Base-by-base conservation (phyloP, 352 stramenopile genomes). In the Phytophthora foliorum region DNA sequence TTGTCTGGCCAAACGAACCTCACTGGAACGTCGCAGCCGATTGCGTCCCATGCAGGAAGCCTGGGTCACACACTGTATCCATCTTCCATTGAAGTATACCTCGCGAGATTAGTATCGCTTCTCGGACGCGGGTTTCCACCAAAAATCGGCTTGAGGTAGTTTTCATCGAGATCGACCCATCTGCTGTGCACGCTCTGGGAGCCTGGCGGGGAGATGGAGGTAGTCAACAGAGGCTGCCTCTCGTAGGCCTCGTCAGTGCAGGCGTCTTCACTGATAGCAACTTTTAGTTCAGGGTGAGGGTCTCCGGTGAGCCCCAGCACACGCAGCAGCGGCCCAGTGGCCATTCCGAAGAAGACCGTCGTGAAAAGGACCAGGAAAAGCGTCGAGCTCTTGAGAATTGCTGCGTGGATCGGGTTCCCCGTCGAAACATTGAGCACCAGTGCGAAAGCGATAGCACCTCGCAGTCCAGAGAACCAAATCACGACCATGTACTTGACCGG, bases 391-490 rank as follows among this genome's bases (percentile, higher is more conserved):
- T 90, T 81, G 29, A 92, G 81, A 63, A 92, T 78, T 8, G 77
- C 81, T 0, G 82, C 80, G 41, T 92, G 84, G 17, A 63, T 57
- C 16, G 64, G 77, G 16, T 78, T 69, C 4, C 54, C 65, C 4
- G 72, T 89, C 27, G 62, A 71, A 16, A 92, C 83, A 51, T 95
- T 95, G 1, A 94, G 75, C n/a, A 82, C 82, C 32, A 97, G 81
- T 22, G 93, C 92, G 63, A 98, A 99, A 0, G 94, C 93, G 39
- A 99, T 97, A 11, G 96, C 93, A 4, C 96, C 96, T 32, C 96
- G 88, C 19, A 98, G 68, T 16, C 96, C 96, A 1, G 92, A 89
- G 63, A 98, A 98, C 91, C 92, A 98, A 42, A 98, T 94, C 22
- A 95, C 88, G 13, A 90, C 31, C 81, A 92, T 92, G 62, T 92